Evolutionary conservation across 176 grass and related monocot genomes (phyloP).

Genomic region (Alloteropsis semialata): DNA sequence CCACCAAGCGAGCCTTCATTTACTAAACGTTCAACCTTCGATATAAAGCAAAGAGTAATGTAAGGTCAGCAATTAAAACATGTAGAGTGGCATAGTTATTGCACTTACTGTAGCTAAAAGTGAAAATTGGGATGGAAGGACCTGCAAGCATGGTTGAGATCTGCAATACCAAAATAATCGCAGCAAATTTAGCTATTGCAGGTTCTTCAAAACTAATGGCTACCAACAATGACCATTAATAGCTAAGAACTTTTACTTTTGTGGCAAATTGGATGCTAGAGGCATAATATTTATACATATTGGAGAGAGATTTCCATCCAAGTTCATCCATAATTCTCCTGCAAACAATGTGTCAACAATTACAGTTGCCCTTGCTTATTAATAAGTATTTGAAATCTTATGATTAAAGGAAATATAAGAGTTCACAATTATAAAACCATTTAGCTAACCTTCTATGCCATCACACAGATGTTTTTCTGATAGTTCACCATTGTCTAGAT

Average conservation of each 20-base stretch:
- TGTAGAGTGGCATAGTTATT: slow-evolving; percentile 5
- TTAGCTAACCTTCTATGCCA: slow-evolving; percentile 72
- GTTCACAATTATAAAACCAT: slow-evolving; percentile 12
- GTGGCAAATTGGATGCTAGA: slow-evolving; percentile 44
- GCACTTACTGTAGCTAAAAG: slow-evolving; percentile 76
- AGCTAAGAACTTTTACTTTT: slow-evolving; percentile 53
- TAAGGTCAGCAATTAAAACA: slow-evolving; percentile 34
- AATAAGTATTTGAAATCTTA: slow-evolving; percentile 6
- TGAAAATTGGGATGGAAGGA: slow-evolving; percentile 69
- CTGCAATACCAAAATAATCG: slow-evolving; percentile 43
- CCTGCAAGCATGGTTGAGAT: slow-evolving; percentile 58
- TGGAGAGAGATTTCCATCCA: slow-evolving; percentile 83
- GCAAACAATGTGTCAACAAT: slow-evolving; percentile 48
- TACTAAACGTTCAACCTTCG: slow-evolving; percentile 62
- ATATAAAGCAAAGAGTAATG: slow-evolving; percentile 19
- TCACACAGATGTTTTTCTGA: slow-evolving; percentile 44
- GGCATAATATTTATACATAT: slow-evolving; percentile 88
- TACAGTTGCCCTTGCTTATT: slow-evolving; percentile 3
- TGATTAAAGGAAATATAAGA: slow-evolving; percentile 8
- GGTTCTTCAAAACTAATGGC: neutral
- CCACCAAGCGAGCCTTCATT: slow-evolving; percentile 89
- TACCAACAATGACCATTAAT: slow-evolving; percentile 26
- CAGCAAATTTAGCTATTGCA: slow-evolving; percentile 13
- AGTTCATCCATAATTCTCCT: slow-evolving; percentile 98
- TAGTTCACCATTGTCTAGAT: slow-evolving; percentile 66